These are phyloP conservation scores for Mallotus repandus DNA, from an alignment of 441 rosid species.

Conservation along the genomic window DNA sequence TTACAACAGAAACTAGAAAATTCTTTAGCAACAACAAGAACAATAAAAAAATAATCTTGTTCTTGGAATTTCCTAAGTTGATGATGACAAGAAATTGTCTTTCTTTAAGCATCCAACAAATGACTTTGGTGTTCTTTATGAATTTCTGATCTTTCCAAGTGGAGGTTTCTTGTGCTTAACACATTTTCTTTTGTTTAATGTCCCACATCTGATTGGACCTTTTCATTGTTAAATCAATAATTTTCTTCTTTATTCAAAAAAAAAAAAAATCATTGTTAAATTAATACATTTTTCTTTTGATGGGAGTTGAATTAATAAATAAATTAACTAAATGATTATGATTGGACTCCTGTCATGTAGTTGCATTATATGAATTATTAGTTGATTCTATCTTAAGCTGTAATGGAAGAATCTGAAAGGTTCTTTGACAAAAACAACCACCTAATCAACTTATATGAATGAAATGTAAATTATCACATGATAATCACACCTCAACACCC, in stretches of 20 bases:
- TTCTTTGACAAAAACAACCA: conserved; percentile 17
- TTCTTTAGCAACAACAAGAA: not conserved
- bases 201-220: conserved; percentile 14
- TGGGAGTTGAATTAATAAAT: conserved; percentile 6
- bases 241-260: not conserved
- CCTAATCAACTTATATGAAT: conserved; percentile 4
- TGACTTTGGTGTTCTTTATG: conserved; percentile 1
- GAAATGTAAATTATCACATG: not conserved
- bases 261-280: not conserved
- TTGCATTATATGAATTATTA: conserved; percentile 3
- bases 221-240: not conserved
- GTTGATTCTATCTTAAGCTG: conserved; percentile 23
- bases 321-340: conserved; percentile 20
- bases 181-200: not conserved
- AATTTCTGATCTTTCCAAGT: conserved; percentile 21
- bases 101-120: conserved; percentile 19
- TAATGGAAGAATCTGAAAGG: conserved; percentile 14
- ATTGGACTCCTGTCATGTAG: not conserved
- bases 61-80: conserved; percentile 32
- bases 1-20: not conserved
- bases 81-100: conserved; percentile 37
- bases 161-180: conserved; percentile 21
- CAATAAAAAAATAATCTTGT: conserved; percentile 20
- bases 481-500: conserved; percentile 5
- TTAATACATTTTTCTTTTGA: too few relatives aligned